These are phyloP conservation scores for Pachysandra terminalis DNA, from an alignment of 164 flowering plant genomes.

Conservation along the genomic window DNA sequence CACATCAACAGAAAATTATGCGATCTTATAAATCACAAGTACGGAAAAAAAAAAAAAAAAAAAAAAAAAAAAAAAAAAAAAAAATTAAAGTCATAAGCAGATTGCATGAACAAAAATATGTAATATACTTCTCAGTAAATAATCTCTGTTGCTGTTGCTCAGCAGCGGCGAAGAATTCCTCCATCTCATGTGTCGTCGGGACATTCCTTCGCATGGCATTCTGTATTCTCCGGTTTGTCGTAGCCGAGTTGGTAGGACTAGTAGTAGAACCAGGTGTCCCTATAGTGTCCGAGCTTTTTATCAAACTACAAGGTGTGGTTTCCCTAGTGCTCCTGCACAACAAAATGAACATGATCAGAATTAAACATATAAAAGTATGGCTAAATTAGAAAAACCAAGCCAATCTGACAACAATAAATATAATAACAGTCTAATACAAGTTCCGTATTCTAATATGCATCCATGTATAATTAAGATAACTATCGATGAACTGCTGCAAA, in stretches of 20 bases:
- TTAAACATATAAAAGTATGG: too few species aligned
- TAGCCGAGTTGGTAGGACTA: constrained; percentile 28
- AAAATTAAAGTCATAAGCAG: background rate
- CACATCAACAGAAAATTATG: background rate
- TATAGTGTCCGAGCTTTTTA: constrained; percentile 40
- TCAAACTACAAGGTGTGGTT: constrained; percentile 78
- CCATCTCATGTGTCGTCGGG: constrained; percentile 67
- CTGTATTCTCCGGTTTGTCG: constrained; percentile 28
- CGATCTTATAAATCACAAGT: too few species aligned
- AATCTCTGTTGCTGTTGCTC: constrained; percentile 60
- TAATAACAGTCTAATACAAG: too few species aligned
- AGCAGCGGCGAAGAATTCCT: constrained; percentile 73
- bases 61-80: background rate
- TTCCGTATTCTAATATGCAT: too few species aligned
- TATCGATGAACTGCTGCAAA: too few species aligned
- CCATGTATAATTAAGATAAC: too few species aligned
- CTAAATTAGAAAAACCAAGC: too few species aligned
- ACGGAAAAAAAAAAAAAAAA: background rate
- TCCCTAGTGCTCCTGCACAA: constrained; percentile 67
- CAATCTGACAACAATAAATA: too few species aligned
- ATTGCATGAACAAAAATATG: background rate
- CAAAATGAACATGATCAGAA: background rate
- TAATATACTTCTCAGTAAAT: constrained; percentile 60
- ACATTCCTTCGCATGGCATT: constrained; percentile 33
- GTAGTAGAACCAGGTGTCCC: constrained; percentile 72